Percentiles rank a stretch among this genome's conserved stretches.
phyloP scores from a whole-genome alignment of 2,329 filamentous ascomycete genomes.

The Penicillium sp. region DNA sequence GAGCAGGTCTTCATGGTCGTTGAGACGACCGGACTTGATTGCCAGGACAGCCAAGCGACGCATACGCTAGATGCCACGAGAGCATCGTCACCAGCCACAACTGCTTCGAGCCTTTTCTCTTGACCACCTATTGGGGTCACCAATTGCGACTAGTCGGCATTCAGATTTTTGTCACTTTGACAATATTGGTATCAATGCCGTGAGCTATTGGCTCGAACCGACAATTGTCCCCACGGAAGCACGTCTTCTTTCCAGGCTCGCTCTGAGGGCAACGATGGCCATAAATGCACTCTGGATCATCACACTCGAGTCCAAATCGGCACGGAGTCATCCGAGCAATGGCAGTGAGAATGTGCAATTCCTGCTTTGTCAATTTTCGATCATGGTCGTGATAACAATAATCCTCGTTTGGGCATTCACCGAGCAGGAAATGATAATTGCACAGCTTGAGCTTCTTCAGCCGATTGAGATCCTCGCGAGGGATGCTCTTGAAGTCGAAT shows the following conservation, averaged over 20 bases:
- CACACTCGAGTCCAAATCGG: conserved; percentile 51
- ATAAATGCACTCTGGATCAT: conserved; percentile 57
- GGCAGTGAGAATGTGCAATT: conserved; percentile 50
- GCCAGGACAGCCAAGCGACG: too few species aligned
- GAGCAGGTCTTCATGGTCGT: too few species aligned
- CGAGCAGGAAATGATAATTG: conserved; percentile 56
- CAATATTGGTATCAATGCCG: conserved; percentile 52
- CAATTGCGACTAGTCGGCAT: neutral
- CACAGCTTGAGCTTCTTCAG: conserved; percentile 59
- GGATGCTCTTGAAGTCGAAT: conserved; percentile 46
- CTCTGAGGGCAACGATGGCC: conserved; percentile 57
- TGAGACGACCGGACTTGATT: too few species aligned
- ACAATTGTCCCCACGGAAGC: conserved; percentile 54
- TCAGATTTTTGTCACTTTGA: conserved; percentile 47
- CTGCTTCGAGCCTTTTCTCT: too few species aligned
- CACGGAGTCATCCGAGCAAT: conserved; percentile 60
- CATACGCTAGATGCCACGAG: too few species aligned
- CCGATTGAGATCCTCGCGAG: conserved; percentile 51
- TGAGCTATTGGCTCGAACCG: conserved; percentile 54
- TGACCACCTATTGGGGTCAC: too few species aligned
- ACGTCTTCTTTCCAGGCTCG: conserved; percentile 47
- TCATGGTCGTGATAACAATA: conserved; percentile 51
- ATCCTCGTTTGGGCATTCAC: conserved; percentile 50
- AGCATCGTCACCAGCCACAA: too few species aligned
- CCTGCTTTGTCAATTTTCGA: conserved; percentile 48